Base-by-base conservation (phyloP, 2,329 filamentous ascomycete genomes). In the Nannizzia gypsea region DNA sequence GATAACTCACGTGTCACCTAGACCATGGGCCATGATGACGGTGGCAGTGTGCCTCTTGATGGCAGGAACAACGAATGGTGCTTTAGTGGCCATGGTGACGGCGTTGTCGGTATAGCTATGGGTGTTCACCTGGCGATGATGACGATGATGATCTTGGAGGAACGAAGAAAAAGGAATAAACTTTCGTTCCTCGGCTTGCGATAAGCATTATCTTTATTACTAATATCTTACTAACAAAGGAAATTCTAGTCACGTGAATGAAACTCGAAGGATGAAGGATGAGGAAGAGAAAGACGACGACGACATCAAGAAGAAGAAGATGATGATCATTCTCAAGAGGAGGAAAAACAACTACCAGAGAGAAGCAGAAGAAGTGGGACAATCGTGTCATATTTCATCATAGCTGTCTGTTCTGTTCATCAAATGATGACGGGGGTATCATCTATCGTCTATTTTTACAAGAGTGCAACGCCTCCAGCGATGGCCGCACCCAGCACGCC, bases 21-120 rank as follows among this genome's bases (percentile, higher is more conserved):
- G 79, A 13, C 93, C 93, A 73, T 99, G 93, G 58, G 89, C 81
- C 74, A 96, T 90, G 68, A 99, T 97, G 68, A 97, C 87, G 2
- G 92, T 96, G 24, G 90, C 90, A 40, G 93, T 96, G 76, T 97
- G 93, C 70, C 83, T 84, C 70, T 83, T 88, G 36, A 88, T 77
- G 44, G 91, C 89, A 28, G 89, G 89, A 62, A 95, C 85, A 20
- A 93, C 80, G 59, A 93, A 78, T 13, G 84, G 83, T 60, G 78
- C 76, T 28, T 17, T 28, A 17, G 55, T 15, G 13, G 55, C 55
- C 34, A 40, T 57, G 38, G n/a, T 56, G 28, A 17, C 17, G 17
- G 15, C 1, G 28, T 24, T 17, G 31, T 36, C 9, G 13, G 31
- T 13, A 0, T 36, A 13, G 31, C 13, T 36, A 56, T 56, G 50